Evolutionary conservation across 495 filamentous ascomycete genomes (phyloP), one percentile per base, ranked within the genome.

Genomic region (Thermothielavioides terrestris): DNA sequence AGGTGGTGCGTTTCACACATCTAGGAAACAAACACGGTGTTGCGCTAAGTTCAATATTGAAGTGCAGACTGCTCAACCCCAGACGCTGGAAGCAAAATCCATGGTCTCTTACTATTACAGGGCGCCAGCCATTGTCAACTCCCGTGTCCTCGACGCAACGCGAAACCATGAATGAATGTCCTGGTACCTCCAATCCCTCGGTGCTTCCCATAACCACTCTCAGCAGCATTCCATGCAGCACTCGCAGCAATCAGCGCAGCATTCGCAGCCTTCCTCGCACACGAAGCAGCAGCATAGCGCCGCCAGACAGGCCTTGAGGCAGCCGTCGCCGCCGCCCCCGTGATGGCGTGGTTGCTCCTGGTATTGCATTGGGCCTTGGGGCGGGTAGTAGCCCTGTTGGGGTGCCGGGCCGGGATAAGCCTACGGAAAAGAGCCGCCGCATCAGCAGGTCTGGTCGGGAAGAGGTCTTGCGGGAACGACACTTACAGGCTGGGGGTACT

Each of bases 201-300:
- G 3, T 14, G n/a, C 28, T n/a, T 28, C 32, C 15, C 27, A 21
- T 26, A 15, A 1, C 30, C 39, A 25, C 26, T 34, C 46, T 70
- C 54, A 69, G 47, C 58, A 78, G 53, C 76, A 79, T 53, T 78
- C 74, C 54, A 75, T 71, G 51, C 71, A 79, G 66, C 82, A 84
- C 57, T 85, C 80, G 61, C 75, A 73, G 62, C 81, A 84, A 2
- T 84, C 84, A 35, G 80, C 77, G 60, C 84, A 88, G 68, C 84
- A 88, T 56, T 87, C 84, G 61, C 85, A 88, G 38, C 82, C 77
- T 67, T 88, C 81, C 59, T 88, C 84, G 55, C 82, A 85, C 20
- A 88, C 77, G 67, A 83, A 88, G 59, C 84, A 88, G 60, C 85
- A 89, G 73, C 84, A 88, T 37, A 88, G 66, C 21, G 76, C 74